Evolutionary conservation across 768 basidiomycete species (phyloP).

Genomic region (Termitomyces sp.): DNA sequence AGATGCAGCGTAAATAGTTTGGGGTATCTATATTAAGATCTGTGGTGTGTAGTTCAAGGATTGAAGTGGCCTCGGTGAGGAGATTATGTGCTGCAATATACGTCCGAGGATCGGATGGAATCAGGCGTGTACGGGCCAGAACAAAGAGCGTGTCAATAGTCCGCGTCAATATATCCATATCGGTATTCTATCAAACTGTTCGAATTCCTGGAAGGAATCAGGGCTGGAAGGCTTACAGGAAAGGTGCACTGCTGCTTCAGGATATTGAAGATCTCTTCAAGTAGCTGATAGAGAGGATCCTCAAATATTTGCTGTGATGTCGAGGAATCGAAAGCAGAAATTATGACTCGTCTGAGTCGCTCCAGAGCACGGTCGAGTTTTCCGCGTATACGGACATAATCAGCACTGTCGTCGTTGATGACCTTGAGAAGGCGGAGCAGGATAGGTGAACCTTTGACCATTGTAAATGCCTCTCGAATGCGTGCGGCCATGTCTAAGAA

Average conservation of each 20-base stretch:
- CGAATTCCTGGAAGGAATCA: conserved; percentile 14
- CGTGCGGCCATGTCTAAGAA: conserved; percentile 13
- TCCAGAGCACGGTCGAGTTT: conserved; percentile 65
- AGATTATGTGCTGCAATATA: conserved; percentile 44
- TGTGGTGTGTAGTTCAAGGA: conserved; percentile 26
- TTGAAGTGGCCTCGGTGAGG: conserved; percentile 39
- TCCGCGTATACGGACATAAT: conserved; percentile 34
- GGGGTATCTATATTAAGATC: conserved; percentile 31
- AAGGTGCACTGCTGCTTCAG: conserved; percentile 22
- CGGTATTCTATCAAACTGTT: conserved; percentile 17
- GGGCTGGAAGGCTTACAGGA: conserved; percentile 22
- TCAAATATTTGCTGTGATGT: conserved; percentile 5
- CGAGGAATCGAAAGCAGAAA: conserved; percentile 42
- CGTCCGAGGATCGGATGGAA: conserved; percentile 38
- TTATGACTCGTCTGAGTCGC: conserved; percentile 46
- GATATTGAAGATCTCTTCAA: conserved; percentile 34
- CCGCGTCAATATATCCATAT: conserved; percentile 37
- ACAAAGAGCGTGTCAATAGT: conserved; percentile 54
- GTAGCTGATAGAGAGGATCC: conserved; percentile 23
- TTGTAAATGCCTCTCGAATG: conserved; percentile 19
- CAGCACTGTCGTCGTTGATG: conserved; percentile 23
- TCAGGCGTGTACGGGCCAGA: conserved; percentile 44
- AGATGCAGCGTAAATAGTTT: conserved; percentile 66
- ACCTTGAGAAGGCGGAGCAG: conserved; percentile 15
- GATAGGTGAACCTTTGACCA: conserved; percentile 15